A percentile compares a stretch with the other conserved stretches of the same genome.
Conservation (phyloP, 768 basidiomycete genomes). For the Gymnopilus dilepis region DNA sequence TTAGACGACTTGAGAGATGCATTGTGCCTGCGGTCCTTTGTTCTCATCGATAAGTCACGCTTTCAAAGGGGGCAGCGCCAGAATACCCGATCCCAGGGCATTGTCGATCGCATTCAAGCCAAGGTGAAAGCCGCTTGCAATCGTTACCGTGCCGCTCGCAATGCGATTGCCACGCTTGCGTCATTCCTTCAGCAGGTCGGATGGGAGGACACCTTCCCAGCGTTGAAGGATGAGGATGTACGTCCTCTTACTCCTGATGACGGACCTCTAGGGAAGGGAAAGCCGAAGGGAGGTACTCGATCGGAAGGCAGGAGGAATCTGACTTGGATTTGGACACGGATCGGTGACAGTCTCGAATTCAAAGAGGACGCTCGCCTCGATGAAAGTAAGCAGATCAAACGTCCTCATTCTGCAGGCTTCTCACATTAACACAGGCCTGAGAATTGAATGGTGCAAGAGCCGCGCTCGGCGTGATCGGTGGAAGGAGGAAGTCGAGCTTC, state of each 20-base stretch:
- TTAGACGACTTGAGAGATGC: slow-evolving; percentile 23
- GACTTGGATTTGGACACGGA: slow-evolving; percentile 10
- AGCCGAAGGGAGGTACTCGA: neutral
- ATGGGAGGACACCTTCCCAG: neutral
- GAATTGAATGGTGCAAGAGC: slow-evolving; percentile 19
- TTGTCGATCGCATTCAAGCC: slow-evolving; percentile 2
- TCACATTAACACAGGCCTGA: neutral
- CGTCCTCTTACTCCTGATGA: neutral
- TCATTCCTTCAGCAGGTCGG: neutral
- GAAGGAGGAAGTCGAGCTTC: too few relatives aligned
- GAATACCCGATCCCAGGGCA: slow-evolving; percentile 15
- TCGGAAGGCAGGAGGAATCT: slow-evolving; percentile 5
- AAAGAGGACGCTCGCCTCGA: neutral
- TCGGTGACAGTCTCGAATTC: neutral
- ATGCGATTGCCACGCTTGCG: neutral
- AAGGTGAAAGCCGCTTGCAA: slow-evolving; percentile 4
- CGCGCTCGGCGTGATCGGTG: neutral
- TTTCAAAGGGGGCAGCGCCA: slow-evolving; percentile 13
- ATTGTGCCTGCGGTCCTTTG: slow-evolving; percentile 8
- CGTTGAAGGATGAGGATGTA: slow-evolving; percentile 12
- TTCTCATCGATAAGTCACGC: slow-evolving; percentile 8
- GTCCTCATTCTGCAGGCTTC: too few relatives aligned
- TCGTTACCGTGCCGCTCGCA: slow-evolving; percentile 5
- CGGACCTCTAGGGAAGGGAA: neutral
- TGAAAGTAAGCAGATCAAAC: slow-evolving; percentile 6